Conservation (phyloP, 208 protist genomes). For the Vickermania spadyakhi region DNA sequence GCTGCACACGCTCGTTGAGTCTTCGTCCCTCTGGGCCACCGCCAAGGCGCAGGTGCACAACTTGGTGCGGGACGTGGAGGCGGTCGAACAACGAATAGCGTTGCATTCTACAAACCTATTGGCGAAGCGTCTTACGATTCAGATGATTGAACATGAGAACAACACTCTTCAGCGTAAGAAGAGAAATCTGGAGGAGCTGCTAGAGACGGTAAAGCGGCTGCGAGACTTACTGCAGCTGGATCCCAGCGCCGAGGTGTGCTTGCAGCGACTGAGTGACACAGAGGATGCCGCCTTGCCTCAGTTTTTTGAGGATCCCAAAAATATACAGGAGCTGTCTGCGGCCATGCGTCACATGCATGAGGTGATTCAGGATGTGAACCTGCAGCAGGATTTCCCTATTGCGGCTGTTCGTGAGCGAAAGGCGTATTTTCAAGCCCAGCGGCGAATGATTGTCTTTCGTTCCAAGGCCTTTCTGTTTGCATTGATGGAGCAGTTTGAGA, state of each 20-base stretch:
- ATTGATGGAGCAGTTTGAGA: conserved; percentile 37
- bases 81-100: conserved; percentile 66
- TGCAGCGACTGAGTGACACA: conserved; percentile 32
- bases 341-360: conserved; percentile 67
- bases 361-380: conserved; percentile 52
- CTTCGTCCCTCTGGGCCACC: conserved; percentile 34
- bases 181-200: conserved; percentile 58
- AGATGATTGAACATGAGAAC: conserved; percentile 80
- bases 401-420: conserved; percentile 66
- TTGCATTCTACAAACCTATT: conserved; percentile 65
- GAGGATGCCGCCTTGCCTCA: conserved; percentile 26
- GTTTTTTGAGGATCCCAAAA: conserved; percentile 65
- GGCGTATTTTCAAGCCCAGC: conserved; percentile 62
- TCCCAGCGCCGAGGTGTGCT: conserved; percentile 23
- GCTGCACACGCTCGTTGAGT: conserved; percentile 47
- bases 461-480: conserved; percentile 52
- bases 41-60: conserved; percentile 44
- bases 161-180: conserved; percentile 75
- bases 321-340: conserved; percentile 40
- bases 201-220: conserved; percentile 54
- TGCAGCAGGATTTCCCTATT: conserved; percentile 74
- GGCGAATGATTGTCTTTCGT: conserved; percentile 60
- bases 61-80: conserved; percentile 59
- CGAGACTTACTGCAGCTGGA: conserved; percentile 53
- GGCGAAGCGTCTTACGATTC: conserved; percentile 61